Evolutionary conservation across 306 rosid genomes (phyloP), one percentile per base, ranked within the genome.

Genomic region (Delonix regia): DNA sequence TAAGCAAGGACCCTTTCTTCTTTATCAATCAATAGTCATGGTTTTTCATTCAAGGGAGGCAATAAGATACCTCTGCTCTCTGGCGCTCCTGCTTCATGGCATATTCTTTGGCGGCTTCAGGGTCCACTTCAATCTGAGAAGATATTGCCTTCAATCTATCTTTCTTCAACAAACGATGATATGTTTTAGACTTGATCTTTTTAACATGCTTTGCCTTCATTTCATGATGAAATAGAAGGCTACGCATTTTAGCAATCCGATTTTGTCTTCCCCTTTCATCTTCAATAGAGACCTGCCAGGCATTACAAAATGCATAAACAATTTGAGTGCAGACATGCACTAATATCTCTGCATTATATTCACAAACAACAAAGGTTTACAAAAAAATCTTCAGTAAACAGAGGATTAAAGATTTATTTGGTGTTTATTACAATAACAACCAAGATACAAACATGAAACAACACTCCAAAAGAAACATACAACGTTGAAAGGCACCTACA

Each of bases 241-340:
- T 86, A 78, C 97, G 91, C 98, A 95, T 84, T 83, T 95, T 95
- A 42, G 99, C 99, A n/a, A 83, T 93, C 47, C 93, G 89, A 82
- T 84, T 87, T 81, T 84, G 97, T 76, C 96, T 87, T 9, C 90
- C 96, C 73, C 83, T 91, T 80, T 89, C 99, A 84, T 90, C 98
- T 80, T 88, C 94, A n/a, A 87, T 53, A 76, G 97, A 83, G 24
- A 93, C 89, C 98, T 93, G 84, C 73, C 77, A 83, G 28, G 60
- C 21, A 78, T 25, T 75, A 74, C 56, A 67, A 68, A 44, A 48
- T 18, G 34, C 69, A 47, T 62, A 62, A 73, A 47, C 42, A 76
- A 53, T 68, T 65, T 55, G 69, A 62, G 76, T 72, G 45, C 25
- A 63, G 57, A 8, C 53, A 47, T 19, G 53, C 13, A 49, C 28